These are phyloP conservation scores for Penicillium sp. DNA, from an alignment of 2,329 filamentous ascomycete species.

Conservation along the genomic window DNA sequence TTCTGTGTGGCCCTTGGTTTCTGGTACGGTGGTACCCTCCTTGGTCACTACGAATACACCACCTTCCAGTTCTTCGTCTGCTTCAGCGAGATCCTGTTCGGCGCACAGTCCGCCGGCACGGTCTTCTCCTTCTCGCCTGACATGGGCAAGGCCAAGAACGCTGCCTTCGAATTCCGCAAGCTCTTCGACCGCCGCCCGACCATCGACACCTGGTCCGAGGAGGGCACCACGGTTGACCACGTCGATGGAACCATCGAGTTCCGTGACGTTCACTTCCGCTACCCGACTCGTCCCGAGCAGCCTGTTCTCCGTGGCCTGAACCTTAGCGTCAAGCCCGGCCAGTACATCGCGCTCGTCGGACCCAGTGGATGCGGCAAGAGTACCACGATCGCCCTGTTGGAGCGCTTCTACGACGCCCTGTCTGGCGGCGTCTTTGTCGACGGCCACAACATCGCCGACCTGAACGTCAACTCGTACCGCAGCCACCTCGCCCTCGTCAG, in stretches of 20 bases:
- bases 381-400: constrained; percentile 86
- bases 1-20: constrained; percentile 84
- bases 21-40: constrained; percentile 84
- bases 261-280: constrained; percentile 89
- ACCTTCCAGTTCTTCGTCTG: constrained; percentile 91
- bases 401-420: constrained; percentile 92
- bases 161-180: constrained; percentile 75
- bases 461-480: constrained; percentile 87
- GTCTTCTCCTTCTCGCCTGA: constrained; percentile 90
- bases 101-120: constrained; percentile 85
- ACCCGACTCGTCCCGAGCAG: constrained; percentile 86
- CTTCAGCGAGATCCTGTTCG: constrained; percentile 85
- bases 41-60: constrained; percentile 69
- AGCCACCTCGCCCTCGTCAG: constrained; percentile 82
- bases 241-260: constrained; percentile 85
- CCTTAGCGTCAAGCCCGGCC: constrained; percentile 49
- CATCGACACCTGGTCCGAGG: constrained; percentile 78
- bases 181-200: constrained; percentile 80
- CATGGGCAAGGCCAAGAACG: constrained; percentile 88
- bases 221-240: constrained; percentile 63
- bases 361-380: constrained; percentile 92
- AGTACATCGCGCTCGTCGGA: constrained; percentile 76
- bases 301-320: constrained; percentile 87
- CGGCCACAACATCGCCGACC: constrained; percentile 73
- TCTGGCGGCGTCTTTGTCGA: constrained; percentile 80